Evolutionary conservation across 306 rosid species (phyloP).

Genomic region (Purshia tridentata): DNA sequence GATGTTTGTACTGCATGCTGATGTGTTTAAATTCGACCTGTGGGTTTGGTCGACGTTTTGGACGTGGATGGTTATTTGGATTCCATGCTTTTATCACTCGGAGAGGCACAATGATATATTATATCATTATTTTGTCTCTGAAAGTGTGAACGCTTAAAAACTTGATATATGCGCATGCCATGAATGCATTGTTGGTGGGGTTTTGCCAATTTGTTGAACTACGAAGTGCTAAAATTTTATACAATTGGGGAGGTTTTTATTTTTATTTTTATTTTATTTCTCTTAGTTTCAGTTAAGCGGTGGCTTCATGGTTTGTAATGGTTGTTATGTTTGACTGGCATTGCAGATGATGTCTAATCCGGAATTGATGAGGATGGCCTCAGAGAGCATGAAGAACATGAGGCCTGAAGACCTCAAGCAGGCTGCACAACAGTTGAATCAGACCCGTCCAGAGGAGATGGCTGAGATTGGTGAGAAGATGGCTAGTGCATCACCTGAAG

Average conservation of each 20-base stretch:
- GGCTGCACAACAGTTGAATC: constrained; percentile 90
- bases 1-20: not conserved
- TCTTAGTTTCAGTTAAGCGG: constrained; percentile 5
- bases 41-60: no score
- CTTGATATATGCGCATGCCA: not conserved
- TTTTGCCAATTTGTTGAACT: not conserved
- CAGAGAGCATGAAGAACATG: constrained; percentile 92
- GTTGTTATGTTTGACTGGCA: constrained; percentile 11
- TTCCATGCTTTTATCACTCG: not conserved
- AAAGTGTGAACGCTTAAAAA: no score
- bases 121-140: no score
- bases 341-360: constrained; percentile 97
- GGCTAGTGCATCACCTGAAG: constrained; percentile 82
- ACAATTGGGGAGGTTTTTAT: not conserved
- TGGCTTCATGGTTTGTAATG: constrained; percentile 9
- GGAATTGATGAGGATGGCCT: constrained; percentile 84
- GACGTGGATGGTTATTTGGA: not conserved
- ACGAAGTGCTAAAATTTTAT: not conserved
- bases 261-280: not conserved
- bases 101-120: no score
- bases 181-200: not conserved
- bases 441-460: constrained; percentile 88
- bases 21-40: not conserved
- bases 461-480: constrained; percentile 91
- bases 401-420: constrained; percentile 69